Evolutionary conservation across 1,284 basidiomycete species (phyloP), one percentile per base, ranked within the genome.

Genomic region (Fomitopsis palustris): DNA sequence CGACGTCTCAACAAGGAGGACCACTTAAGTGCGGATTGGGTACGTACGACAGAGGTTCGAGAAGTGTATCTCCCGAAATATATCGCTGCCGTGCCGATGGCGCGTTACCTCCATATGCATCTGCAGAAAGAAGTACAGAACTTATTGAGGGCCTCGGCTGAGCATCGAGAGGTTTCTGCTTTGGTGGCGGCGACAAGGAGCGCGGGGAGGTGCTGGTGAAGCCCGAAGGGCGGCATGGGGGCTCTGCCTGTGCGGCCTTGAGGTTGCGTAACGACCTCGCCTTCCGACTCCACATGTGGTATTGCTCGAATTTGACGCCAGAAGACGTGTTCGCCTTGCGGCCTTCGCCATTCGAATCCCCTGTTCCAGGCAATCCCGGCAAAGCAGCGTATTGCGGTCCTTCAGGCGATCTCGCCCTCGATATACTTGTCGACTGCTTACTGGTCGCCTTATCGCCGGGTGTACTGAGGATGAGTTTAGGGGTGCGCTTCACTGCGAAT

Each of bases 351-450:
- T 5, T 29, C 25, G 25, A 16, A 29, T 47, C 7, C 10, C 43
- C 43, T 45, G 43, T 14, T 16, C 71, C 70, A 1, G 74, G 71
- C 21, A 76, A 74, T 23, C 70, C 71, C 2, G 84, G 83, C 5
- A 76, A 71, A 19, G 83, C 80, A 61, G 82, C 81, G 70, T 82
- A 85, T 65, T 84, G 86, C 2, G 85, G 84, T 3, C 83, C 83
- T 58, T 82, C 78, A 62, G 86, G 87, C 1, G 85, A 84, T 49
- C 81, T 75, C 1, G 85, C 86, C 25, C 84, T 79, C 31, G 72
- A 69, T 0, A 67, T 59, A 0, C 65, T 63, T 25, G 54, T 58
- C 35, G 63, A 31, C 27, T 57, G 57, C 33, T 60, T 57, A 19
- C 16, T 7, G 7, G 25, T 4, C 45, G 27, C 25, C 45, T 47